Evolutionary conservation across 106 monocot species (phyloP).

Genomic region (Apostasia ramifera): DNA sequence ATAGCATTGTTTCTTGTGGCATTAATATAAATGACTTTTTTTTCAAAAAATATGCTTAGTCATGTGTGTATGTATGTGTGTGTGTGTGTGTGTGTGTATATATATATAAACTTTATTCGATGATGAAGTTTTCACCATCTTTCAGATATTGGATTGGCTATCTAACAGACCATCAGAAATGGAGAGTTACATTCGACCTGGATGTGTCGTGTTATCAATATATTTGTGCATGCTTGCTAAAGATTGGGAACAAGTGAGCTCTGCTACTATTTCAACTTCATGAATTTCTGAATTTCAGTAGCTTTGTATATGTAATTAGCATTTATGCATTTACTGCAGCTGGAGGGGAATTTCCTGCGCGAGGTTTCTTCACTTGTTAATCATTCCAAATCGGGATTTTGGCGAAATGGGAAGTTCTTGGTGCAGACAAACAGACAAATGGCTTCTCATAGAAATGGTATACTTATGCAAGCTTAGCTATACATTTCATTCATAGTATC

Average conservation of each 20-base stretch:
- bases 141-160: conserved; percentile 88
- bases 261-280: too few relatives aligned
- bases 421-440: conserved; percentile 50
- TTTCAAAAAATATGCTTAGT: too few relatives aligned
- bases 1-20: too few relatives aligned
- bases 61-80: too few relatives aligned
- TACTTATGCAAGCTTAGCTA: not conserved
- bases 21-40: too few relatives aligned
- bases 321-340: conserved; percentile 30
- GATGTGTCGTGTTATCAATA: conserved; percentile 83
- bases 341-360: conserved; percentile 57
- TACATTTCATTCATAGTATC: not conserved
- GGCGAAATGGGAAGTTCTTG: conserved; percentile 85
- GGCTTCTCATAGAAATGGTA: conserved; percentile 83
- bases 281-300: not conserved
- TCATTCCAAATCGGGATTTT: conserved; percentile 52
- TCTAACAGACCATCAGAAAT: conserved; percentile 86
- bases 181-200: conserved; percentile 97
- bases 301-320: not conserved
- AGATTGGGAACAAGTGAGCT: conserved; percentile 72
- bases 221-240: conserved; percentile 72
- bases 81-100: too few relatives aligned
- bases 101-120: too few relatives aligned
- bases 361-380: conserved; percentile 57
- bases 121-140: not conserved